Evolutionary conservation across 1,284 basidiomycete genomes (phyloP).

Genomic region (Puccinia novopanici): DNA sequence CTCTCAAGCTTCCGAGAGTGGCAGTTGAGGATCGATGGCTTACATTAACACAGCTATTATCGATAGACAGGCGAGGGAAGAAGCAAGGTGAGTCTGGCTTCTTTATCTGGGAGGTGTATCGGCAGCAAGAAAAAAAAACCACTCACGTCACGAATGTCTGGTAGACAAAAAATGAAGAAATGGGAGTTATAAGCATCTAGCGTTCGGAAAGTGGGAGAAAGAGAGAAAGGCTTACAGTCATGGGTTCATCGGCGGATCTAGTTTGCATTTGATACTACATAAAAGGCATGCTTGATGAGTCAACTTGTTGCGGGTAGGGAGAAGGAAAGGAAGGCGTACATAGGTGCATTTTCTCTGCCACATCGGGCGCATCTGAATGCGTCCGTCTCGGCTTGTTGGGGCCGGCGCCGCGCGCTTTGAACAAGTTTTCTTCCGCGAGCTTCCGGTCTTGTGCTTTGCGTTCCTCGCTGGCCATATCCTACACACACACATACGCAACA

Average conservation of each 20-base stretch:
- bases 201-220: background rate
- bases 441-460: conserved; percentile 78
- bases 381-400: conserved; percentile 84
- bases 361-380: conserved; percentile 96
- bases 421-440: conserved; percentile 83
- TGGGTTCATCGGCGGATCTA: conserved; percentile 89
- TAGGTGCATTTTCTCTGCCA: conserved; percentile 83
- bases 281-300: background rate
- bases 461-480: conserved; percentile 97
- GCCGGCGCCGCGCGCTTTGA: conserved; percentile 85
- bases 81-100: background rate
- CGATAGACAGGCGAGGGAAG: background rate
- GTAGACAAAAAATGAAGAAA: background rate
- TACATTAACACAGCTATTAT: conserved; percentile 23
- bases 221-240: conserved; percentile 71
- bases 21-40: background rate
- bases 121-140: background rate
- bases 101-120: background rate
- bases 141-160: conserved; percentile 23
- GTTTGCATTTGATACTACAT: conserved; percentile 69
- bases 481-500: conserved; percentile 7
- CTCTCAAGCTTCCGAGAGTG: background rate
- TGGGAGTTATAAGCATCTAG: background rate
- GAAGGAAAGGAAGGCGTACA: conserved; percentile 10
- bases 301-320: background rate